A percentile compares a stretch with the other conserved stretches of the same genome.
Conservation (phyloP, 768 basidiomycete species). For the Paxillus rubicundulus region DNA sequence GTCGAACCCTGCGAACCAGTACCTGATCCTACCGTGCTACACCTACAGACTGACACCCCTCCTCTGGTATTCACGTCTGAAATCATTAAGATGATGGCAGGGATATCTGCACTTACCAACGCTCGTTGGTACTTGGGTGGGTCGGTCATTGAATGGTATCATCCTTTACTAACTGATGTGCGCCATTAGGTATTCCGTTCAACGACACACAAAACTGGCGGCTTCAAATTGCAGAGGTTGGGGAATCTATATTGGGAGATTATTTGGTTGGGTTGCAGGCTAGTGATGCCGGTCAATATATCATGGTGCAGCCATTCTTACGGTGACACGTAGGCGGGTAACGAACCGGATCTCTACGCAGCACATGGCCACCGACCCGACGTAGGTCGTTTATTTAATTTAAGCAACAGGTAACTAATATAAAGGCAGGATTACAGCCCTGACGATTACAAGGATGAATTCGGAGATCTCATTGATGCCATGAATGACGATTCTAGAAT, state of each 20-base stretch:
- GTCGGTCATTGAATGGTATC: neutral
- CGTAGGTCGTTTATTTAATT: neutral
- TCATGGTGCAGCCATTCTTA: neutral
- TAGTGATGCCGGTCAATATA: neutral
- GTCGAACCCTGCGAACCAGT: neutral
- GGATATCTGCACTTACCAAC: constrained; percentile 56
- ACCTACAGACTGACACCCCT: constrained; percentile 59
- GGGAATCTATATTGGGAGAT: constrained; percentile 60
- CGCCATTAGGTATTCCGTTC: constrained; percentile 53
- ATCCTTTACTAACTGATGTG: constrained; percentile 18
- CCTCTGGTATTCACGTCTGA: constrained; percentile 63
- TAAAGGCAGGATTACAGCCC: constrained; percentile 22
- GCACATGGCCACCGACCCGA: constrained; percentile 36
- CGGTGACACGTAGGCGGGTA: constrained; percentile 49
- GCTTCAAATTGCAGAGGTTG: constrained; percentile 53
- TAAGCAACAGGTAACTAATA: neutral
- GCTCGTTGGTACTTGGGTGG: constrained; percentile 65
- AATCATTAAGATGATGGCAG: constrained; percentile 62
- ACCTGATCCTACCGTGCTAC: neutral
- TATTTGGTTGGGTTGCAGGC: constrained; percentile 56
- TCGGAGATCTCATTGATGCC: constrained; percentile 45
- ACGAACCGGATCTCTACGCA: constrained; percentile 77
- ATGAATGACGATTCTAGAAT: constrained; percentile 41
- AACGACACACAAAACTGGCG: constrained; percentile 58
- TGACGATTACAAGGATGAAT: constrained; percentile 50